Percentiles rank a stretch among this genome's conserved stretches.
phyloP scores from a whole-genome alignment of 352 stramenopile genomes.

The Sclerospora graminicola region DNA sequence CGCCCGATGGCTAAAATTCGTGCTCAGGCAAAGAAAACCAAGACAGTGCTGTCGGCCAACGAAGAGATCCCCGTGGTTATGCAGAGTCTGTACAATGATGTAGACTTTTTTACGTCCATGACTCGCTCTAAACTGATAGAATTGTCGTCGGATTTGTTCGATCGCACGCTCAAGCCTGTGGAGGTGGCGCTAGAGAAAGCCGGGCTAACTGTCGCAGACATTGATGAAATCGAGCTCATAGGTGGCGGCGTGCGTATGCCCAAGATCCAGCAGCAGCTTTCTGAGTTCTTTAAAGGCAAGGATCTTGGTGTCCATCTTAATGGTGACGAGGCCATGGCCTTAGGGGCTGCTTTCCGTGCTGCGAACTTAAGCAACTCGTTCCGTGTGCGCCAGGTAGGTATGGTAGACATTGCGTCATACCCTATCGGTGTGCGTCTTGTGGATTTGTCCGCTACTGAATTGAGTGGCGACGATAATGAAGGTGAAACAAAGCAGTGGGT shows the following conservation, averaged over 20 bases:
- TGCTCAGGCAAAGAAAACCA: conserved; percentile 93
- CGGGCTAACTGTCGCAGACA: conserved; percentile 85
- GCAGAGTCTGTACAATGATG: conserved; percentile 90
- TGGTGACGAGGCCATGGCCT: conserved; percentile 95
- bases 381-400: conserved; percentile 90
- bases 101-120: conserved; percentile 89
- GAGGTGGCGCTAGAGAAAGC: conserved; percentile 78
- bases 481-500: conserved; percentile 75
- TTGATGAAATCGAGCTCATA: conserved; percentile 94
- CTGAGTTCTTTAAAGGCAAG: conserved; percentile 56
- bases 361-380: conserved; percentile 95
- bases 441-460: conserved; percentile 48
- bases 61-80: conserved; percentile 93
- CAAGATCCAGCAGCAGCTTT: conserved; percentile 88
- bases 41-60: conserved; percentile 96
- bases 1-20: conserved; percentile 93
- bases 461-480: conserved; percentile 36
- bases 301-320: conserved; percentile 96
- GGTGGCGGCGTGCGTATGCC: conserved; percentile 94
- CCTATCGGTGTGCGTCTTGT: conserved; percentile 79
- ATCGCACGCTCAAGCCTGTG: conserved; percentile 78
- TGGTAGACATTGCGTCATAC: conserved; percentile 90
- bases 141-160: conserved; percentile 83
- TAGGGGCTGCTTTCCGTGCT: conserved; percentile 92
- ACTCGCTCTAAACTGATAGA: conserved; percentile 89